Percentiles rank a stretch among this genome's conserved stretches.
These are phyloP conservation scores for Geotrichum australiense DNA, from an alignment of 1,139 yeast species.

Conservation along the genomic window DNA sequence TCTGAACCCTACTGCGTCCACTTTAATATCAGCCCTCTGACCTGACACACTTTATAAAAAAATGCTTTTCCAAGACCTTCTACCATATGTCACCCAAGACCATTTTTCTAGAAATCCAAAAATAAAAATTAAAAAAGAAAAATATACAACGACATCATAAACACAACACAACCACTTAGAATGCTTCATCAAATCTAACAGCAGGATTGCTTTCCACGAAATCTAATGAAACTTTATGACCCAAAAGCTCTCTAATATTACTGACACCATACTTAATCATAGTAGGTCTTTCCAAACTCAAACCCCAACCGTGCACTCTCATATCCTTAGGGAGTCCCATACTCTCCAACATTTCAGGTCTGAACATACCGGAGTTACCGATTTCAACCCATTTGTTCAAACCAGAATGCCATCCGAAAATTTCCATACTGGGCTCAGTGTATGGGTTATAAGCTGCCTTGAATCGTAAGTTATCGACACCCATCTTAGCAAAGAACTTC, in stretches of 20 bases:
- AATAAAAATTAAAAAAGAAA: conserved; percentile 1
- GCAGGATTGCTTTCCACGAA: conserved; percentile 96
- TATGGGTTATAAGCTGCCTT: conserved; percentile 98
- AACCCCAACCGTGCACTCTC: conserved; percentile 97
- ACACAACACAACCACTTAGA: not conserved
- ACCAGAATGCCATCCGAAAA: conserved; percentile 94
- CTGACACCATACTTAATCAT: conserved; percentile 97
- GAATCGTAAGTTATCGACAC: conserved; percentile 89
- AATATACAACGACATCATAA: not conserved
- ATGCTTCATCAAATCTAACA: conserved; percentile 81
- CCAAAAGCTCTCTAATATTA: conserved; percentile 89
- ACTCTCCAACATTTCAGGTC: conserved; percentile 98
- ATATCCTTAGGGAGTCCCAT: conserved; percentile 95
- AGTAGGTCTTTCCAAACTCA: conserved; percentile 95
- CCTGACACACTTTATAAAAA: too few relatives aligned
- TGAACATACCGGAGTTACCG: conserved; percentile 98
- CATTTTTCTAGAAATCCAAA: too few relatives aligned
- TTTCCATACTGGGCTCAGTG: conserved; percentile 98
- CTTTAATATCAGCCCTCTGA: too few relatives aligned
- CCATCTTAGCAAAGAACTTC: conserved; percentile 94
- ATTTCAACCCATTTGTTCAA: conserved; percentile 97
- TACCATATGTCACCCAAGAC: too few relatives aligned
- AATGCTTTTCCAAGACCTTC: too few relatives aligned
- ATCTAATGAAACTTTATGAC: conserved; percentile 88
- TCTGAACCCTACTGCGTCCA: too few relatives aligned